Conservation (phyloP, 2,329 filamentous ascomycete species). For the Beauveria pseudobassiana region DNA sequence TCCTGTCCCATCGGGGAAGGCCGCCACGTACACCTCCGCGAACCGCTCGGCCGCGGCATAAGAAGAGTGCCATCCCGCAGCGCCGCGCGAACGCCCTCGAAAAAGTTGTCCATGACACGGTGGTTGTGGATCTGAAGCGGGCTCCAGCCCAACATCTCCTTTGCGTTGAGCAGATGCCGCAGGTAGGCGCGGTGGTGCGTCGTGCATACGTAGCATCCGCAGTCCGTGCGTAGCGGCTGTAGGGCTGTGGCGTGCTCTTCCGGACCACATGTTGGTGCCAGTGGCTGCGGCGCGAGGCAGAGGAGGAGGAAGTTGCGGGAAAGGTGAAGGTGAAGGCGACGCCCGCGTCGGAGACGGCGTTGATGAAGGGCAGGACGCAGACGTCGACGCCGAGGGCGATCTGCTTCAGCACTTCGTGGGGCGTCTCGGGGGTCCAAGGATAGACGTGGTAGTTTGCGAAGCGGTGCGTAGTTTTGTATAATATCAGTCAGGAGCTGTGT, state of each 20-base stretch:
- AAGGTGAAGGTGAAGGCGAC: constrained; percentile 78
- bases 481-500: constrained; percentile 61
- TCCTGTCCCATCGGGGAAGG: constrained; percentile 67
- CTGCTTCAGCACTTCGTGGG: constrained; percentile 71
- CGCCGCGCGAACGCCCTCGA: constrained; percentile 57
- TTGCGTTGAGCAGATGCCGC: constrained; percentile 78
- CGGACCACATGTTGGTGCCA: constrained; percentile 77
- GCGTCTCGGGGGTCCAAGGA: constrained; percentile 64
- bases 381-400: constrained; percentile 72
- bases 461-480: constrained; percentile 34
- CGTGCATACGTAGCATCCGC: constrained; percentile 75
- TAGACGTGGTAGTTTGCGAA: constrained; percentile 62
- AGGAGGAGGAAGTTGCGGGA: constrained; percentile 33
- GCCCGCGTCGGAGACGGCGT: constrained; percentile 69
- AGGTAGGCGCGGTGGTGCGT: constrained; percentile 81
- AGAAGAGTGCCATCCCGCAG: constrained; percentile 51
- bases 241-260: constrained; percentile 53
- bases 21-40: constrained; percentile 52
- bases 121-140: constrained; percentile 91
- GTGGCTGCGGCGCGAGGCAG: constrained; percentile 27
- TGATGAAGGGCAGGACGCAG: constrained; percentile 69
- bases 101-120: constrained; percentile 64
- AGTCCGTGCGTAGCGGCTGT: constrained; percentile 53
- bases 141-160: constrained; percentile 95
- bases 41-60: constrained; percentile 38